These are phyloP conservation scores for Fistulinella prunicolor DNA, from an alignment of 768 basidiomycete genomes.

Conservation along the genomic window DNA sequence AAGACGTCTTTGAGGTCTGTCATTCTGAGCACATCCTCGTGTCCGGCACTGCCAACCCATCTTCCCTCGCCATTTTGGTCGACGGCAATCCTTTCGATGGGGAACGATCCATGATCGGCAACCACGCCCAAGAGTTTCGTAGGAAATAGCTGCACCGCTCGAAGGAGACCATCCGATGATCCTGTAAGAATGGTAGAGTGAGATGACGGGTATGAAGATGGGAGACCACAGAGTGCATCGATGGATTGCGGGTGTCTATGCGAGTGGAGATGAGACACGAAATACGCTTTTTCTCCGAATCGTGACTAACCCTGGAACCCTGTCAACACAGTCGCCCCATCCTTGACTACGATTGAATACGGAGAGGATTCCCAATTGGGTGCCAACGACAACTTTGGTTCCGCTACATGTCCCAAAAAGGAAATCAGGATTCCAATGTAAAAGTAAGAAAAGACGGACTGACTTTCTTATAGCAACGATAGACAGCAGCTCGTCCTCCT, in stretches of 20 bases:
- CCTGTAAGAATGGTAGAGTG: constrained; percentile 80
- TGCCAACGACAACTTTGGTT: constrained; percentile 85
- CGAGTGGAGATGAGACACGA: constrained; percentile 11
- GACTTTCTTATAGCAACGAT: constrained; percentile 83
- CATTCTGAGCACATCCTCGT: constrained; percentile 82
- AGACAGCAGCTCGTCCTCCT: constrained; percentile 91
- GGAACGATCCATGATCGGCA: constrained; percentile 89
- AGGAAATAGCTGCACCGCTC: constrained; percentile 84
- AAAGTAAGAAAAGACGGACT: constrained; percentile 16
- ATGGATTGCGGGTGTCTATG: constrained; percentile 86
- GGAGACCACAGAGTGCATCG: constrained; percentile 79
- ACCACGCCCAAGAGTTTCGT: constrained; percentile 89
- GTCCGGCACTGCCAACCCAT: constrained; percentile 93
- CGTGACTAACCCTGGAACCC: constrained; percentile 70
- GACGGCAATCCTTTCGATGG: constrained; percentile 82
- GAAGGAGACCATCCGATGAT: constrained; percentile 87
- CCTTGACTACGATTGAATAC: constrained; percentile 86
- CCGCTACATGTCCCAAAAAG: constrained; percentile 45
- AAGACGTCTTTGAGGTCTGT: constrained; percentile 83
- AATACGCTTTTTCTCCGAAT: background rate
- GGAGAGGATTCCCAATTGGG: constrained; percentile 84
- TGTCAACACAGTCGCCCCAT: constrained; percentile 91
- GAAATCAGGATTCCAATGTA: background rate
- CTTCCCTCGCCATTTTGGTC: constrained; percentile 54
- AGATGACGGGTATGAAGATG: constrained; percentile 55